Percentiles rank a stretch among this genome's conserved stretches.
Conservation (phyloP, 2,329 filamentous ascomycete genomes). For the Calonectria naviculata region DNA sequence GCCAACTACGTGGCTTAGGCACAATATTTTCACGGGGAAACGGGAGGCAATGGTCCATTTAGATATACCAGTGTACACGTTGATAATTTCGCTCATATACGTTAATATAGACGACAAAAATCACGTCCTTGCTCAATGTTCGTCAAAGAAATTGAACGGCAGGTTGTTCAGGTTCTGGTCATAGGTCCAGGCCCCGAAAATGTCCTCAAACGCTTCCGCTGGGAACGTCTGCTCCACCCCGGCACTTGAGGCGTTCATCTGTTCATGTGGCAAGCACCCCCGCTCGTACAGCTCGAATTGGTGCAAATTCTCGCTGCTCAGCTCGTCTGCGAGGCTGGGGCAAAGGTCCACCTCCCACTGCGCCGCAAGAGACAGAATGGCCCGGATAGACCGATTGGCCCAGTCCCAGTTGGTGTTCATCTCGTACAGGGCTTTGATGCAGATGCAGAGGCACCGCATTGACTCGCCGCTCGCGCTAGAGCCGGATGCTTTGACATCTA, state of each 20-base stretch:
- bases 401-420: slow-evolving; percentile 34
- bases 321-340: slow-evolving; percentile 23
- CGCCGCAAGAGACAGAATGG: slow-evolving; percentile 23
- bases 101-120: background rate
- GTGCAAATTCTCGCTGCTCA: slow-evolving; percentile 11
- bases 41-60: background rate
- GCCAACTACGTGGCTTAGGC: slow-evolving; percentile 33
- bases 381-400: slow-evolving; percentile 28
- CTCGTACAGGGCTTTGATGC: slow-evolving; percentile 26
- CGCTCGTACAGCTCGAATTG: slow-evolving; percentile 31
- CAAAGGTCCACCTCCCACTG: slow-evolving; percentile 29
- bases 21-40: background rate
- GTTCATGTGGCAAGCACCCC: slow-evolving; percentile 1
- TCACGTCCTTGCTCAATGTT: background rate
- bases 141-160: slow-evolving; percentile 25
- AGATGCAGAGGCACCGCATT: slow-evolving; percentile 24
- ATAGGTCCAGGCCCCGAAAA: slow-evolving; percentile 31
- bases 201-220: slow-evolving; percentile 24
- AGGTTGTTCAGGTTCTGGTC: slow-evolving; percentile 25
- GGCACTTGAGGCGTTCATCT: background rate
- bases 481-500: slow-evolving; percentile 20
- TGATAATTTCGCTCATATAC: background rate
- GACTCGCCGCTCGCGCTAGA: slow-evolving; percentile 5
- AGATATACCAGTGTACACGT: background rate
- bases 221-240: slow-evolving; percentile 11